phyloP scores from a whole-genome alignment of 306 rosid genomes.

The Rubus parviflorus region DNA sequence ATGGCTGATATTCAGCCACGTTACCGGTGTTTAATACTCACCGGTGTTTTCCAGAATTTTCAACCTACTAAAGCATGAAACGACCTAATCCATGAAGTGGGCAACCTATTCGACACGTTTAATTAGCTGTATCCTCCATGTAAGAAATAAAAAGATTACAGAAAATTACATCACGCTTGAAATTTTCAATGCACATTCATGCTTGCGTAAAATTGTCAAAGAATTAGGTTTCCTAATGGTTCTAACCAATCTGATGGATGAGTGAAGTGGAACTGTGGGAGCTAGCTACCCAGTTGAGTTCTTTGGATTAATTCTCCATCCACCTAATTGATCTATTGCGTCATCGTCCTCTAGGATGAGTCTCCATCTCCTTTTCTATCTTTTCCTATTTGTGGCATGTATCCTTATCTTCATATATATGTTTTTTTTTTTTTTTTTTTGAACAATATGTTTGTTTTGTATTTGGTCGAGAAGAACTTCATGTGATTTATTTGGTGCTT shows the following conservation, averaged over 20 bases:
- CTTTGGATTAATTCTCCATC: constrained; percentile 32
- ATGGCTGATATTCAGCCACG: too few species aligned
- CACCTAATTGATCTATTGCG: not conserved
- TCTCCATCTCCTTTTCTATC: not conserved
- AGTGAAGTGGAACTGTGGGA: not conserved
- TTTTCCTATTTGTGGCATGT: constrained; percentile 14
- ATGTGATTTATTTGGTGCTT: too few species aligned
- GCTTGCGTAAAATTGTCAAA: constrained; percentile 43
- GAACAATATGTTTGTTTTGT: too few species aligned
- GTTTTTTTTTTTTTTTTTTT: too few species aligned
- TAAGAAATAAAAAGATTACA: not conserved
- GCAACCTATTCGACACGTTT: constrained; percentile 12
- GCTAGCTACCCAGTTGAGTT: too few species aligned
- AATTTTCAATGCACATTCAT: too few species aligned
- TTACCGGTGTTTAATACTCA: too few species aligned
- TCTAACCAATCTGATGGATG: constrained; percentile 12
- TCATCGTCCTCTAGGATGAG: not conserved
- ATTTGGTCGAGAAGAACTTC: too few species aligned
- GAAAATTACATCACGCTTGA: not conserved
- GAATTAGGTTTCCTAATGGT: constrained; percentile 39
- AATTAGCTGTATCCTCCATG: too few species aligned
- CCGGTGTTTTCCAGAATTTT: too few species aligned
- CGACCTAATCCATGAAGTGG: constrained; percentile 11
- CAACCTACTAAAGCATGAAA: constrained; percentile 22
- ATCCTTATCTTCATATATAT: too few species aligned